These are phyloP conservation scores for Colletotrichum sojae DNA, from an alignment of 2,329 filamentous ascomycete genomes.

Conservation along the genomic window DNA sequence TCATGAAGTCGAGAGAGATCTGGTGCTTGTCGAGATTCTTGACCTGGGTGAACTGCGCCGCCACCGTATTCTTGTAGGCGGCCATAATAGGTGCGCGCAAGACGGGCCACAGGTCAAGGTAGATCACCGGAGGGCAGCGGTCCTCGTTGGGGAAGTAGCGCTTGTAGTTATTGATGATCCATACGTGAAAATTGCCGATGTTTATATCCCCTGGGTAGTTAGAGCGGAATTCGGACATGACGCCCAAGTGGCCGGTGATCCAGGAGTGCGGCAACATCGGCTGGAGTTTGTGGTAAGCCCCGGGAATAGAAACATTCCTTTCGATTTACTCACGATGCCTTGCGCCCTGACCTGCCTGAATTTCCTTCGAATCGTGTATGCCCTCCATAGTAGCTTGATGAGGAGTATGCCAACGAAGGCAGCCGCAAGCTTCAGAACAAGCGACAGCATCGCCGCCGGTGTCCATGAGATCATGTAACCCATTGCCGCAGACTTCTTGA, in stretches of 20 bases:
- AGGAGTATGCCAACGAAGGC: not conserved
- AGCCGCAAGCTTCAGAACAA: not conserved
- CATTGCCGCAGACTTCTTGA: not conserved
- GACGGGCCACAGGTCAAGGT: constrained; percentile 44
- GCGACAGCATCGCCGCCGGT: constrained; percentile 12
- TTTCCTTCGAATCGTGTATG: constrained; percentile 13
- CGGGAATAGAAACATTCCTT: rapidly evolving
- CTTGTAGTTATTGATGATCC: constrained; percentile 28
- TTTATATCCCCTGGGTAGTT: constrained; percentile 15
- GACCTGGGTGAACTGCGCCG: constrained; percentile 41
- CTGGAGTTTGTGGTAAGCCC: not conserved
- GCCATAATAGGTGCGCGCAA: constrained; percentile 30
- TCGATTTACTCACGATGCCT: constrained; percentile 4
- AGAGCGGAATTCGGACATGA: constrained; percentile 26
- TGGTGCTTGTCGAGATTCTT: constrained; percentile 35
- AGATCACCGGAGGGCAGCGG: constrained; percentile 40
- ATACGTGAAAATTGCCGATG: constrained; percentile 11
- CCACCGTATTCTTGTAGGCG: constrained; percentile 36
- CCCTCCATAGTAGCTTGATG: constrained; percentile 2
- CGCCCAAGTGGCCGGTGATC: constrained; percentile 19
- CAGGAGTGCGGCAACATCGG: constrained; percentile 26
- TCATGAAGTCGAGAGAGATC: constrained; percentile 25
- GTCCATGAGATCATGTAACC: not conserved
- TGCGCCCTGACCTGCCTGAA: constrained; percentile 13
- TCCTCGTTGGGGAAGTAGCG: constrained; percentile 27